Evolutionary conservation across 768 basidiomycete genomes (phyloP).

Genomic region (Leucosporidium scottii): DNA sequence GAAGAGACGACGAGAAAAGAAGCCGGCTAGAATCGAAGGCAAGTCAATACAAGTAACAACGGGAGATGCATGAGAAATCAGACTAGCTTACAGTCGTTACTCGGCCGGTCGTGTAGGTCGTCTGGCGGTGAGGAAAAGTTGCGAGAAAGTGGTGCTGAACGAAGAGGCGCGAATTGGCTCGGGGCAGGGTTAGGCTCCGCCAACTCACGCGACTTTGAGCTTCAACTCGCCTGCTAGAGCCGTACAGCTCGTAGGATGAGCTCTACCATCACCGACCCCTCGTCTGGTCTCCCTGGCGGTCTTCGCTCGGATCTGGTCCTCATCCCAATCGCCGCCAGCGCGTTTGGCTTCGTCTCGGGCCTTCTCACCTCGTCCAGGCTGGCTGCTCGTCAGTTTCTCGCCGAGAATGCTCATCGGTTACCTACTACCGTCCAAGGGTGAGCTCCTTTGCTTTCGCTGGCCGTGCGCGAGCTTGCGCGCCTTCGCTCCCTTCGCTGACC

Average conservation of each 20-base stretch:
- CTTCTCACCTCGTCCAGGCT: constrained; percentile 58
- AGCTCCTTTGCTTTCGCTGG: background rate
- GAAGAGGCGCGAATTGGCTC: background rate
- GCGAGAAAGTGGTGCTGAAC: background rate
- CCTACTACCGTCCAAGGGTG: constrained; percentile 71
- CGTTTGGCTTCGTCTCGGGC: constrained; percentile 35
- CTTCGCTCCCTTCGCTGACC: background rate
- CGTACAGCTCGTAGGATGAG: background rate
- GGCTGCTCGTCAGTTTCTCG: constrained; percentile 71
- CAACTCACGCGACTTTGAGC: too few relatives aligned
- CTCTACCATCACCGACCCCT: background rate
- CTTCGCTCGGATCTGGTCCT: constrained; percentile 20
- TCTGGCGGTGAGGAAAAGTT: too few relatives aligned
- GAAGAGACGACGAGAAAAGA: too few relatives aligned
- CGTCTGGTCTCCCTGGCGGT: background rate
- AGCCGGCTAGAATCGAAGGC: too few relatives aligned
- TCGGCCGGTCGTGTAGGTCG: too few relatives aligned
- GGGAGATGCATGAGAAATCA: too few relatives aligned
- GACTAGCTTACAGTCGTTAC: too few relatives aligned
- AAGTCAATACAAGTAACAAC: too few relatives aligned
- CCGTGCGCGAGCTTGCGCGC: background rate
- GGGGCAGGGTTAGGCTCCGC: background rate
- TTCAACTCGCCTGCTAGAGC: background rate
- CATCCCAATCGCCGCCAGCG: constrained; percentile 14
- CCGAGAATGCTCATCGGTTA: constrained; percentile 84